phyloP scores from a whole-genome alignment of 2,329 filamentous ascomycete species.

The Gyromitra esculenta region DNA sequence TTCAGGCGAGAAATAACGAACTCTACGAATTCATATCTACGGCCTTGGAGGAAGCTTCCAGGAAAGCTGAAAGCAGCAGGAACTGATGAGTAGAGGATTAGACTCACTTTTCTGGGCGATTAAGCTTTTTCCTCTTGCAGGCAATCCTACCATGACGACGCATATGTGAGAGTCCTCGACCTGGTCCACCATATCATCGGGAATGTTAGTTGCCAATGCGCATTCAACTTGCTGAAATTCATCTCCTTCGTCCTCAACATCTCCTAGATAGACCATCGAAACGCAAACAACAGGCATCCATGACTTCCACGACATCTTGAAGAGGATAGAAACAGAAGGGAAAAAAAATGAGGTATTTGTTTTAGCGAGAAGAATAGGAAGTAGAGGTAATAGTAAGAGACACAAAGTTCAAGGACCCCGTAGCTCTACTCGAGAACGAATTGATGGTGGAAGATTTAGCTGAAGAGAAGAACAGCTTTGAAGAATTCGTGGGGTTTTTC shows the following conservation, averaged over 20 bases:
- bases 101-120: constrained; percentile 94
- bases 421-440: constrained; percentile 12
- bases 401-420: constrained; percentile 2
- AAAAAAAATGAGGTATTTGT: not conserved
- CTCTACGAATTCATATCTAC: not conserved
- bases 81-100: not conserved
- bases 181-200: constrained; percentile 62
- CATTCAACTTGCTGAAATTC: constrained; percentile 45
- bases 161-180: constrained; percentile 96
- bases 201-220: constrained; percentile 47
- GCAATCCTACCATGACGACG: constrained; percentile 97
- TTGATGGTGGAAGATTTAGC: not conserved
- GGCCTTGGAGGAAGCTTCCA: not conserved
- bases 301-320: constrained; percentile 42
- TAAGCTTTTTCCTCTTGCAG: constrained; percentile 93
- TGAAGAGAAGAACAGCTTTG: constrained; percentile 36
- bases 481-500: constrained; percentile 31
- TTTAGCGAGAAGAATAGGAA: constrained; percentile 6
- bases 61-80: constrained; percentile 5
- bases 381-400: constrained; percentile 4
- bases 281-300: constrained; percentile 43
- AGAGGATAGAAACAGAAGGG: not conserved
- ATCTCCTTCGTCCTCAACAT: constrained; percentile 28
- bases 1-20: constrained; percentile 10
- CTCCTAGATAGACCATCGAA: constrained; percentile 40